Conservation (phyloP, 1,284 basidiomycete genomes). For the Hymenochaete sp. region DNA sequence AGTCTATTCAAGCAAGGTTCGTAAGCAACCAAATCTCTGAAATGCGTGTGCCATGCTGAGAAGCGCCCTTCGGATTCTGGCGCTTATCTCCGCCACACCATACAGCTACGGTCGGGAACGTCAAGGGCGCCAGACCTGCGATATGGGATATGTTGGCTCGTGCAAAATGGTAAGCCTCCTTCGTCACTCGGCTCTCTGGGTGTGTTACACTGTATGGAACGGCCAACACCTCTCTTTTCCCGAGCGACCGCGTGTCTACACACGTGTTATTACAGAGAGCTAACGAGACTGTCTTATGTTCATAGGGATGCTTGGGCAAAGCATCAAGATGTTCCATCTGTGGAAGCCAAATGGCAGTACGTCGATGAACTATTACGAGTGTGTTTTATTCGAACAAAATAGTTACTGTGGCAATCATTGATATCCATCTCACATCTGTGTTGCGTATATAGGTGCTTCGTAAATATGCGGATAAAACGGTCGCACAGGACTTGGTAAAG, state of each 20-base stretch:
- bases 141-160: slow-evolving; percentile 90
- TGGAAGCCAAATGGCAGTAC: slow-evolving; percentile 85
- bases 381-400: too few relatives aligned
- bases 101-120: slow-evolving; percentile 83
- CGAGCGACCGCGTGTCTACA: slow-evolving; percentile 19
- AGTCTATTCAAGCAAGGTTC: slow-evolving; percentile 90
- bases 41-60: background rate
- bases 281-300: slow-evolving; percentile 8
- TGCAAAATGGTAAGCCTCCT: slow-evolving; percentile 74
- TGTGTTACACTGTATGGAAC: background rate
- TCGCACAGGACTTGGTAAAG: slow-evolving; percentile 65
- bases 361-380: slow-evolving; percentile 84
- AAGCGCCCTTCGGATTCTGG: background rate
- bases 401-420: too few relatives aligned
- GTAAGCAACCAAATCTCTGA: slow-evolving; percentile 4
- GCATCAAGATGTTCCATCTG: slow-evolving; percentile 70
- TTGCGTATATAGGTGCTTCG: slow-evolving; percentile 63
- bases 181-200: background rate
- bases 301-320: slow-evolving; percentile 91
- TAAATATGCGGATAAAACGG: slow-evolving; percentile 76
- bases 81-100: slow-evolving; percentile 11
- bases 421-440: too few relatives aligned
- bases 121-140: slow-evolving; percentile 70
- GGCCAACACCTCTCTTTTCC: background rate
- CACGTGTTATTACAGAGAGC: slow-evolving; percentile 18